These are phyloP conservation scores for Ceriops tagal DNA, from an alignment of 345 rosid genomes.

Conservation along the genomic window DNA sequence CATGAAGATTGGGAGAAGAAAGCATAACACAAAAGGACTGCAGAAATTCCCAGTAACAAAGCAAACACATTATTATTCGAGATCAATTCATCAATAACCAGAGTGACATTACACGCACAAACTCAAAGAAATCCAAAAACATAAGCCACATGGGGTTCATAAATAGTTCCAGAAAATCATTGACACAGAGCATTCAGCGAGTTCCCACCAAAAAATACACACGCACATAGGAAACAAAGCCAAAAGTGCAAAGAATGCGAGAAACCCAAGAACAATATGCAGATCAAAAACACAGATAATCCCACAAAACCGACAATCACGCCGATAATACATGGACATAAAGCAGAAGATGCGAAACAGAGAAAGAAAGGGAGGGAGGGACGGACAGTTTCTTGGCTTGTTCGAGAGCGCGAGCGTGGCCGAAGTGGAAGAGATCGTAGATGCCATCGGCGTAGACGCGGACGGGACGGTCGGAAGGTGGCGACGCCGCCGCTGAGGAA, in stretches of 20 bases:
- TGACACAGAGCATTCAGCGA: not conserved
- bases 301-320: not conserved
- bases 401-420: slow-evolving; percentile 94
- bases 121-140: not conserved
- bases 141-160: not conserved
- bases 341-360: not conserved
- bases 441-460: slow-evolving; percentile 98
- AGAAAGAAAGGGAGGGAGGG: not conserved
- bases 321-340: not conserved
- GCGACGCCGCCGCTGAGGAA: not conserved
- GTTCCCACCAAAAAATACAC: not conserved
- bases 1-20: not conserved
- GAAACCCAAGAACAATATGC: not conserved
- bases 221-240: not conserved
- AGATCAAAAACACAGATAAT: not conserved
- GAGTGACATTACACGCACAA: not conserved
- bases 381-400: slow-evolving; percentile 86
- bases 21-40: not conserved
- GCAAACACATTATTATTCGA: not conserved
- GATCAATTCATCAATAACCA: not conserved
- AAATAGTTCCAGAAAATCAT: not conserved
- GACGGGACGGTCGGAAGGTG: slow-evolving; percentile 30
- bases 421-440: slow-evolving; percentile 97
- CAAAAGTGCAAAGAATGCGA: not conserved
- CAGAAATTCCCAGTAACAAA: not conserved